These are phyloP conservation scores for Microdochium nivale DNA, from an alignment of 2,329 filamentous ascomycete species.

Conservation along the genomic window DNA sequence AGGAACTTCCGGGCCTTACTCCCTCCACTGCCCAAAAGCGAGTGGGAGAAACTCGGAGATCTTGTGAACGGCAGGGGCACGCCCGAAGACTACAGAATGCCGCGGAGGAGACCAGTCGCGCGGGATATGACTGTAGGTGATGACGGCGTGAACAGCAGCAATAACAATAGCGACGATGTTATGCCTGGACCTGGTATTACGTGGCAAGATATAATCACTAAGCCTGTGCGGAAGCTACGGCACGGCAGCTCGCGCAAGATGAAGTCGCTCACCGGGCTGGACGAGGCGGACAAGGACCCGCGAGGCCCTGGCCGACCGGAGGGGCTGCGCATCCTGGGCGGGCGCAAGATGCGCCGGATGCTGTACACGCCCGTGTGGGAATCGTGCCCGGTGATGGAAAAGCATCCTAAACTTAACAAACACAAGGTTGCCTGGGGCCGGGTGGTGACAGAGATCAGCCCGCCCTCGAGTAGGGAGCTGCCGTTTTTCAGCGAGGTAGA, in stretches of 20 bases:
- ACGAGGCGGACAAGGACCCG: constrained; percentile 25
- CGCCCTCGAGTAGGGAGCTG: not conserved
- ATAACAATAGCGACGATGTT: no score
- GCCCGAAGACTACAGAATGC: constrained; percentile 25
- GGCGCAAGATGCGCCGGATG: constrained; percentile 33
- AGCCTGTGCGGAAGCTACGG: constrained; percentile 29
- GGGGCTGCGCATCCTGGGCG: constrained; percentile 23
- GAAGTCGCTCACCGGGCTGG: constrained; percentile 21
- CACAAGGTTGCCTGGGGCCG: not conserved
- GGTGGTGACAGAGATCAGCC: not conserved
- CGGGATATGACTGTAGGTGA: not conserved
- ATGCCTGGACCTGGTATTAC: constrained; percentile 12
- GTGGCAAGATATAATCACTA: constrained; percentile 33
- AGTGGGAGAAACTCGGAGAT: constrained; percentile 47
- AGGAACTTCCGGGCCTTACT: constrained; percentile 33
- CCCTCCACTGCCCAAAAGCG: constrained; percentile 42
- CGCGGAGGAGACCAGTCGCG: constrained; percentile 24
- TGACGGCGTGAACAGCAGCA: constrained; percentile 14
- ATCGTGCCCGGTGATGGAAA: not conserved
- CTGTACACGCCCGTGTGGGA: constrained; percentile 29
- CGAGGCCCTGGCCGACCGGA: constrained; percentile 20
- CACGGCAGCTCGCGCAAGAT: constrained; percentile 22
- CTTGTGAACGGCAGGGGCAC: constrained; percentile 33
- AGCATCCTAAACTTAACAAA: not conserved
- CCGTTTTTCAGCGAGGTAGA: not conserved